Conservation (phyloP, 768 basidiomycete species). For the Rhizopogon vesiculosus region DNA sequence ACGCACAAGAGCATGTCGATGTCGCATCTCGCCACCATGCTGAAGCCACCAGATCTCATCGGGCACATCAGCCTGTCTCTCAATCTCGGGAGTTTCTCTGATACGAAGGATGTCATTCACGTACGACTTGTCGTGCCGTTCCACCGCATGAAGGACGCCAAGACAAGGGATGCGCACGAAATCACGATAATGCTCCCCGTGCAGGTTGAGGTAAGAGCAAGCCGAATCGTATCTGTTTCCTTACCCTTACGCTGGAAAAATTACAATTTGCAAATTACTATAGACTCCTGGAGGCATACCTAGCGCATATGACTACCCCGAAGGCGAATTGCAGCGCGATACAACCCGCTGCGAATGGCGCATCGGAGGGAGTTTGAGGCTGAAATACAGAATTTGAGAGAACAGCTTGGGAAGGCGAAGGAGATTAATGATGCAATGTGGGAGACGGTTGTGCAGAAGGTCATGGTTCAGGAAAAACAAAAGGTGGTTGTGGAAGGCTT, state of each 20-base stretch:
- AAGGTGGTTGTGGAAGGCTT: slow-evolving; percentile 4
- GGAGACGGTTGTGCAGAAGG: slow-evolving; percentile 72
- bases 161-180: slow-evolving; percentile 68
- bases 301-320: slow-evolving; percentile 35
- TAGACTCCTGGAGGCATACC: slow-evolving; percentile 14
- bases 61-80: slow-evolving; percentile 66
- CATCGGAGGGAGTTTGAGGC: slow-evolving; percentile 53
- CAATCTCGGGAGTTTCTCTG: slow-evolving; percentile 28
- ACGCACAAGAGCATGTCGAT: slow-evolving; percentile 44
- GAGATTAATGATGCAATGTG: slow-evolving; percentile 94
- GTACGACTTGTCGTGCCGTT: slow-evolving; percentile 48
- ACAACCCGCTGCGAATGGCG: slow-evolving; percentile 28
- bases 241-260: neutral
- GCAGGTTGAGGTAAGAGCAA: slow-evolving; percentile 21
- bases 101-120: slow-evolving; percentile 55
- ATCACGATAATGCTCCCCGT: slow-evolving; percentile 56
- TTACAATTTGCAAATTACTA: neutral
- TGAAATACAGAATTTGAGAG: slow-evolving; percentile 61
- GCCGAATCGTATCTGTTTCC: neutral
- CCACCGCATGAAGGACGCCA: slow-evolving; percentile 50
- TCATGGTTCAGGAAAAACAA: slow-evolving; percentile 38
- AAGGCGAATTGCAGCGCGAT: slow-evolving; percentile 62
- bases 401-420: slow-evolving; percentile 78
- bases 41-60: slow-evolving; percentile 84
- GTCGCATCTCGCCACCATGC: slow-evolving; percentile 28